These are phyloP conservation scores for Diplodia corticola DNA, from an alignment of 2,329 filamentous ascomycete species.

Conservation along the genomic window DNA sequence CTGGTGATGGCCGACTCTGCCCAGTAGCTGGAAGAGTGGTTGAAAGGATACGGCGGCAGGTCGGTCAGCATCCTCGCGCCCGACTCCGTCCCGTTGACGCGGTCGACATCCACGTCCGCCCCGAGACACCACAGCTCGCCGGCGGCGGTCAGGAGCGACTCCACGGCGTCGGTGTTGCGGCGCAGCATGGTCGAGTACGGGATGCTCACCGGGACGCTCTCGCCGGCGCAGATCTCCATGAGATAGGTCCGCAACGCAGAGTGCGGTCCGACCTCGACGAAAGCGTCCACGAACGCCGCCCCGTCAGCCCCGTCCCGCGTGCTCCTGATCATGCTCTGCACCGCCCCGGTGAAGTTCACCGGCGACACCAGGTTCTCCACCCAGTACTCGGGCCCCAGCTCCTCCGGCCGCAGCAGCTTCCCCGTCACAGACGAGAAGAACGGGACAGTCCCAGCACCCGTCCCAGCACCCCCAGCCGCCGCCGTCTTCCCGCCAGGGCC, in stretches of 20 bases:
- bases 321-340: constrained; percentile 26
- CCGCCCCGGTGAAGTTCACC: constrained; percentile 40
- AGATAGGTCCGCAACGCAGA: constrained; percentile 30
- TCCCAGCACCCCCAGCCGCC: too few species aligned
- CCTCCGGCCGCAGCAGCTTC: background rate
- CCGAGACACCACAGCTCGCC: constrained; percentile 27
- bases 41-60: constrained; percentile 39
- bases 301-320: constrained; percentile 25
- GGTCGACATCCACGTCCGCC: constrained; percentile 24
- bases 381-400: constrained; percentile 36
- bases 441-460: background rate
- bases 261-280: constrained; percentile 35
- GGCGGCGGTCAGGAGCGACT: constrained; percentile 23
- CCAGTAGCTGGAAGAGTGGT: constrained; percentile 35
- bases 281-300: background rate
- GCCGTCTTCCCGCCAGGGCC: too few species aligned
- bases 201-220: constrained; percentile 27
- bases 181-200: background rate
- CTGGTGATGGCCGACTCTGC: constrained; percentile 21
- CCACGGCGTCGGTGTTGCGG: background rate
- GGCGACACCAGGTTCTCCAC: constrained; percentile 38
- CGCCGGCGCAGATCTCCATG: constrained; percentile 1
- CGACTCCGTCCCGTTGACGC: constrained; percentile 24
- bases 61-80: constrained; percentile 25
- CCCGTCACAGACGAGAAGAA: constrained; percentile 16